Evolutionary conservation across 768 basidiomycete genomes (phyloP), one percentile per base, ranked within the genome.

Genomic region (Lentinula raphanica): DNA sequence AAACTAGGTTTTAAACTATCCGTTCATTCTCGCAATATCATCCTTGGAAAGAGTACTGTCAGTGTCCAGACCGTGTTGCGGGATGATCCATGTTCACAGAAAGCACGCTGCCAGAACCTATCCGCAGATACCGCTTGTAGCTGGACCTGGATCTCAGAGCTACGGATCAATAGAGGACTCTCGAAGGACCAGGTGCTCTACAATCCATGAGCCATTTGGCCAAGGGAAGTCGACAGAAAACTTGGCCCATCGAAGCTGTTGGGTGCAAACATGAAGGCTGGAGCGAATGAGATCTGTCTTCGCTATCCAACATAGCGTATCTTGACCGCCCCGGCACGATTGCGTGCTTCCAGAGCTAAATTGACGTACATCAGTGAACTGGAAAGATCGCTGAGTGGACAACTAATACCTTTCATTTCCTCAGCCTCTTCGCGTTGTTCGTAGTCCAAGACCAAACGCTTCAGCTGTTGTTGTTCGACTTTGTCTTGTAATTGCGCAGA

Each of bases 391-490:
- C 31, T 51, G 19, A 25, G 13, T 31, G 31, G 5, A 42, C 27
- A 40, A 44, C 19, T 8, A 15, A 21, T 55, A 87, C 90, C 88
- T 82, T 84, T 90, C 64, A 89, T 65, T 66, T 91, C 90, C 68
- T 92, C 90, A 3, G 82, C 87, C 72, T 92, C 92, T 70, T 93
- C 92, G 32, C 88, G 87, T 65, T 93, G 92, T 67, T 93, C 92
- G 62, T 93, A 94, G 68, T 93, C 83, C 54, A 96, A 80, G 3
- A 97, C 97, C 19, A 98, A 80, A n/a, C 87, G 85, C 76, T 99
- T 99, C 63, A 99, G 75, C 60, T 98, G 92, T 70, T 98, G 94
- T 64, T 98, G 96, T 68, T 99, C 97, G 6, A 92, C 93, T 72
- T 88, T 92, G 72, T 95, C 94, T 68, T 94, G 94, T 61, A 92